phyloP scores from a whole-genome alignment of 129 eudicot genomes.

The Gnaphalium uliginosum region DNA sequence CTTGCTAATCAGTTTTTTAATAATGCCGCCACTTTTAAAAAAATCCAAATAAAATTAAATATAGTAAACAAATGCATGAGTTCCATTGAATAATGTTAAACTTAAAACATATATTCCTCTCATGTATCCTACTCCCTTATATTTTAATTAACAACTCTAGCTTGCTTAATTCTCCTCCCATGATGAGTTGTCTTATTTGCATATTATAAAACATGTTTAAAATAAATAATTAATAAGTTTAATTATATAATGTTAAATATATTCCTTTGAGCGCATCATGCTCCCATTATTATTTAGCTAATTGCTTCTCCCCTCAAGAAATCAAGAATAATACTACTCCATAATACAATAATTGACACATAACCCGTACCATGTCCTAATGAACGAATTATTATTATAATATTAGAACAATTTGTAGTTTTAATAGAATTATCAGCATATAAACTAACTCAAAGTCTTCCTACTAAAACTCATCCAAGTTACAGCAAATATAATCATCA shows the following conservation, averaged over 20 bases:
- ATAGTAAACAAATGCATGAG: neutral
- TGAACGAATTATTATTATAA: neutral
- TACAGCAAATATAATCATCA: neutral
- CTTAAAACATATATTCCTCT: too few species aligned
- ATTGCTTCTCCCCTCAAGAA: neutral
- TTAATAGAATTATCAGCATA: neutral
- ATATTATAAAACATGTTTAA: too few species aligned
- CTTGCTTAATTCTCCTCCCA: too few species aligned
- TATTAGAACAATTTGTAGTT: neutral
- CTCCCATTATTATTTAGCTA: neutral
- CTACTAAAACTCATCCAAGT: conserved; percentile 1
- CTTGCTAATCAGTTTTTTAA: neutral
- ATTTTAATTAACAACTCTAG: too few species aligned
- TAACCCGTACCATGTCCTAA: neutral
- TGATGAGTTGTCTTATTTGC: too few species aligned
- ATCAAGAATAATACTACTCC: neutral
- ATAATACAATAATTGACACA: neutral
- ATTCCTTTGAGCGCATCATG: neutral
- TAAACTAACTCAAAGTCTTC: conserved; percentile 17
- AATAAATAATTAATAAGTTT: too few species aligned
- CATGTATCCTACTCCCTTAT: too few species aligned
- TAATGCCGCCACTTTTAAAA: too few species aligned
- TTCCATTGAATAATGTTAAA: neutral
- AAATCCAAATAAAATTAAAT: too few species aligned
- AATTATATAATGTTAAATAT: neutral